phyloP scores from a whole-genome alignment of 805 yeast genomes.

The Candida saitoana region DNA sequence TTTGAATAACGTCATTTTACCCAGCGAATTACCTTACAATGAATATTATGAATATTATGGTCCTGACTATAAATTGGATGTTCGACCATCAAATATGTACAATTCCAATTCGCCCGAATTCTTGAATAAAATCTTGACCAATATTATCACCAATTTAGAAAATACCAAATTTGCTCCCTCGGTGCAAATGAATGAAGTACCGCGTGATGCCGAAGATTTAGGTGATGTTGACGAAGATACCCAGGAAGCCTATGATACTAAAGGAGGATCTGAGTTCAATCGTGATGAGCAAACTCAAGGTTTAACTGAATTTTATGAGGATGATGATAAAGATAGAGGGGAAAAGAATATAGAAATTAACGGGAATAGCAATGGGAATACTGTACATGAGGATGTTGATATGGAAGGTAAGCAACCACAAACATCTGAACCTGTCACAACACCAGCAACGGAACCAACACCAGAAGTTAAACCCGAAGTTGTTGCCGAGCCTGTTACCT shows the following conservation, averaged over 20 bases:
- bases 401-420: neutral
- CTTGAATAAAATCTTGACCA: conserved; percentile 74
- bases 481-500: neutral
- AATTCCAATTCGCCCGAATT: conserved; percentile 94
- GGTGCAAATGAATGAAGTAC: conserved; percentile 87
- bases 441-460: neutral
- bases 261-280: conserved; percentile 86
- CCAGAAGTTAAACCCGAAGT: conserved; percentile 1
- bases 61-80: conserved; percentile 93
- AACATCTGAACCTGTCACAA: neutral
- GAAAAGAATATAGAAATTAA: conserved; percentile 16
- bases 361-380: conserved; percentile 11
- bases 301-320: conserved; percentile 74
- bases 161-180: conserved; percentile 96
- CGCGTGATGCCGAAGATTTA: conserved; percentile 79
- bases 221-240: conserved; percentile 88
- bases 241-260: conserved; percentile 72
- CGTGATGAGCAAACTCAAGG: conserved; percentile 71
- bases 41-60: conserved; percentile 97
- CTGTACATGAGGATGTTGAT: conserved; percentile 10
- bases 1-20: conserved; percentile 72
- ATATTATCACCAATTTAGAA: conserved; percentile 73
- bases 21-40: conserved; percentile 82
- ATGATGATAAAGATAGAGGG: conserved; percentile 46
- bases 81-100: conserved; percentile 92